Percentiles rank a stretch among this genome's conserved stretches.
phyloP scores from a whole-genome alignment of 1,284 basidiomycete species.

The Austroboletus novae-zelandiae region DNA sequence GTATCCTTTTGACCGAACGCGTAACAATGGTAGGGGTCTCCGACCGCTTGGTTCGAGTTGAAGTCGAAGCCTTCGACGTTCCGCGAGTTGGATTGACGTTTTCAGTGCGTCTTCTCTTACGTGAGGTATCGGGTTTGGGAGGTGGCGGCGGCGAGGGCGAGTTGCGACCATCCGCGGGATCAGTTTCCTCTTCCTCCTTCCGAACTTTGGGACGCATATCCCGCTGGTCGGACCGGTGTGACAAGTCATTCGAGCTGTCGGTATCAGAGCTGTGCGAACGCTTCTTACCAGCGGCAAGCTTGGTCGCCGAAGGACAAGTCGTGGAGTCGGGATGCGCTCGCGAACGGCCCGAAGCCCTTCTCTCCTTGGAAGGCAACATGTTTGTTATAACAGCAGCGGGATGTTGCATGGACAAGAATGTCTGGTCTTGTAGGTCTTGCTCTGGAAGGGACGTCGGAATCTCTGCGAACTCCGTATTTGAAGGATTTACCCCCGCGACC shows the following conservation, averaged over 20 bases:
- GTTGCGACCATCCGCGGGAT: slow-evolving; percentile 37
- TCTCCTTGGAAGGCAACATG: slow-evolving; percentile 6
- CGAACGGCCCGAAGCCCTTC: slow-evolving; percentile 1
- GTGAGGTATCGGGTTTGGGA: slow-evolving; percentile 20
- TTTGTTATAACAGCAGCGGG: background rate
- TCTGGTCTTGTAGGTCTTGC: slow-evolving; percentile 28
- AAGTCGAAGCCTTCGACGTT: slow-evolving; percentile 25
- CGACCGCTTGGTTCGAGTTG: slow-evolving; percentile 31
- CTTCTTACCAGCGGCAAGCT: slow-evolving; percentile 17
- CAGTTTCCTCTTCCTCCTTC: slow-evolving; percentile 43
- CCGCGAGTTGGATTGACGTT: slow-evolving; percentile 22
- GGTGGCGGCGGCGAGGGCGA: slow-evolving; percentile 24
- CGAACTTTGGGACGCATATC: slow-evolving; percentile 13
- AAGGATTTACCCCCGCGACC: slow-evolving; percentile 6
- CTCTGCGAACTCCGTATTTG: slow-evolving; percentile 22
- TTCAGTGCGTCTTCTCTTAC: slow-evolving; percentile 52
- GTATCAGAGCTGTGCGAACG: slow-evolving; percentile 27
- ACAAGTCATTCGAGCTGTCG: slow-evolving; percentile 20
- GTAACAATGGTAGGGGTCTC: slow-evolving; percentile 26
- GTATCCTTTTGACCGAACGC: slow-evolving; percentile 33
- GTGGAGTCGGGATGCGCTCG: slow-evolving; percentile 3
- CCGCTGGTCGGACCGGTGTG: slow-evolving; percentile 3
- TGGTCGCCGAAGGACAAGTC: slow-evolving; percentile 1
- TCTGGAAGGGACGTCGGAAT: slow-evolving; percentile 39
- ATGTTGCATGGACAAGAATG: slow-evolving; percentile 1